These are phyloP conservation scores for Emericellopsis atlantica DNA, from an alignment of 2,329 filamentous ascomycete genomes.

Conservation along the genomic window DNA sequence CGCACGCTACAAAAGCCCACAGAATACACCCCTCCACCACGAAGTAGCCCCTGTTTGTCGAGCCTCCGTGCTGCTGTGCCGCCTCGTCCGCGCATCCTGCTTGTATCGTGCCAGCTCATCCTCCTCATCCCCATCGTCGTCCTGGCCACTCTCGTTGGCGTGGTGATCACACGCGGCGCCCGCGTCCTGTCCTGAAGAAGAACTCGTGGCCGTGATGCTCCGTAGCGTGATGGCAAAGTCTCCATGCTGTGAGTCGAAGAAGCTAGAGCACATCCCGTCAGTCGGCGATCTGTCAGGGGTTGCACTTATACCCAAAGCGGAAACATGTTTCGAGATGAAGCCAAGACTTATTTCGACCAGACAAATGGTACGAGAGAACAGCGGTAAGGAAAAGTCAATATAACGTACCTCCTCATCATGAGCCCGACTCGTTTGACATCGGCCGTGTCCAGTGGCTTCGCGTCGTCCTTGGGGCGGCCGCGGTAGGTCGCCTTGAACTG, in stretches of 20 bases:
- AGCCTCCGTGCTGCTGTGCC: not conserved
- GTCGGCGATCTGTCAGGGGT: not conserved
- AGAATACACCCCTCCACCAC: conserved; percentile 5
- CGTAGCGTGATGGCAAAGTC: conserved; percentile 33
- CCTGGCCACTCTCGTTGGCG: not conserved
- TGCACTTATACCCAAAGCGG: not conserved
- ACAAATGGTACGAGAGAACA: not conserved
- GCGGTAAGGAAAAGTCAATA: not conserved
- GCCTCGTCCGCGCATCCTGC: not conserved
- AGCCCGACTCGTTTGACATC: conserved; percentile 56
- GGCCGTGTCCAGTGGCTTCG: conserved; percentile 42
- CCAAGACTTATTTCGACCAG: not conserved
- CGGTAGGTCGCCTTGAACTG: conserved; percentile 62
- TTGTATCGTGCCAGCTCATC: not conserved
- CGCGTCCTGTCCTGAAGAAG: not conserved
- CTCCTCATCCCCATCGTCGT: not conserved
- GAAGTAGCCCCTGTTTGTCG: not conserved
- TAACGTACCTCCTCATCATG: conserved; percentile 66
- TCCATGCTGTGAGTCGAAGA: conserved; percentile 63
- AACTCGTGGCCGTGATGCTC: conserved; percentile 12
- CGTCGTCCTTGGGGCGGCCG: conserved; percentile 51
- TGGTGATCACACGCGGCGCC: too few species aligned
- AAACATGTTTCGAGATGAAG: not conserved
- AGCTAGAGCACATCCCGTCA: conserved; percentile 32
- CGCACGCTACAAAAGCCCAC: conserved; percentile 1